phyloP scores from a whole-genome alignment of 2,329 filamentous ascomycete species.

The Colletotrichum chlorophyti region DNA sequence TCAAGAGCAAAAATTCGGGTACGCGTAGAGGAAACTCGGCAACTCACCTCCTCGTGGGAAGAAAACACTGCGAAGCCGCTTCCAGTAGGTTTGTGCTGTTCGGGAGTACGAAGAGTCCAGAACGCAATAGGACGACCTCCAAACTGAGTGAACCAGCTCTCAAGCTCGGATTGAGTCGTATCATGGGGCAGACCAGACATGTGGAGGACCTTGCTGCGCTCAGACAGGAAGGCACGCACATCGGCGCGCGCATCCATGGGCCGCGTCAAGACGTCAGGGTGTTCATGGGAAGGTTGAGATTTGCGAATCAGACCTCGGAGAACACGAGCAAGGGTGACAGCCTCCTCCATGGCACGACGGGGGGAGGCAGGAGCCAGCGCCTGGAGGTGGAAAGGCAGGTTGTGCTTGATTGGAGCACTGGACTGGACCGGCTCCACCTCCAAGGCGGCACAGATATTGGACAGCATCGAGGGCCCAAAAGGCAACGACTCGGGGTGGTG shows the following conservation, averaged over 20 bases:
- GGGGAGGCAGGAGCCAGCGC: constrained; percentile 94
- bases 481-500: constrained; percentile 97
- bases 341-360: constrained; percentile 96
- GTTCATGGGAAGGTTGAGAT: constrained; percentile 91
- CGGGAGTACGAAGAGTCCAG: constrained; percentile 96
- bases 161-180: constrained; percentile 96
- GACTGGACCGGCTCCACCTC: constrained; percentile 98
- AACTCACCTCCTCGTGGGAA: constrained; percentile 93
- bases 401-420: constrained; percentile 98
- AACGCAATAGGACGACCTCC: constrained; percentile 97
- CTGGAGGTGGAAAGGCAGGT: constrained; percentile 96
- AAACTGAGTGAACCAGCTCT: constrained; percentile 99
- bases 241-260: constrained; percentile 98
- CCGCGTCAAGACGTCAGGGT: constrained; percentile 91
- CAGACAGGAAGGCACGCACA: constrained; percentile 92
- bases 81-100: constrained; percentile 99
- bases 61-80: constrained; percentile 99
- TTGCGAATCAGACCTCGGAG: constrained; percentile 93
- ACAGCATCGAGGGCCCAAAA: constrained; percentile 92
- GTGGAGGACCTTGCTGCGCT: constrained; percentile 97
- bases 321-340: constrained; percentile 90
- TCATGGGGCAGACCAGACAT: constrained; percentile 98
- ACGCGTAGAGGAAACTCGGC: neutral
- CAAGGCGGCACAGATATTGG: constrained; percentile 97
- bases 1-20: neutral